Evolutionary conservation across 2,329 filamentous ascomycete species (phyloP), one percentile per base, ranked within the genome.

Genomic region (Colletotrichum filicis): DNA sequence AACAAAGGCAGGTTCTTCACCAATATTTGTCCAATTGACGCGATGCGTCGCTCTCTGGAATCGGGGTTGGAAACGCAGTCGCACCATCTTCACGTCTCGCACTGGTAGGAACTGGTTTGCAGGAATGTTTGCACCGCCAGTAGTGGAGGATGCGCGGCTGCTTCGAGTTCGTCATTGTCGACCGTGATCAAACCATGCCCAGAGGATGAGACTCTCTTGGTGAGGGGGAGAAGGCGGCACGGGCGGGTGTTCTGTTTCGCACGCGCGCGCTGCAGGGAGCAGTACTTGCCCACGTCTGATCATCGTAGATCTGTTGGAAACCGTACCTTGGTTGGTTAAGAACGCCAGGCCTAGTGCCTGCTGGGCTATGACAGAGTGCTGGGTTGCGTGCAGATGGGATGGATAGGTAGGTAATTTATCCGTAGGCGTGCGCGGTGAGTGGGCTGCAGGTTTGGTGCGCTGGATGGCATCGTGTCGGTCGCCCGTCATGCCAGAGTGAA

Each of bases 201-300:
- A 35, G 24, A 16, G 6, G 19, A 65, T 12, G 58, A 60, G 46
- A 24, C 32, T 67, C 49, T 37, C 22, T 24, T 67, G 46, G 26
- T 67, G 46, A 42, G 57, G 42, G 60, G 53, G 22, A 12, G 46
- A 35, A 16, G 53, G 60, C 66, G 70, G 60, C 66, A 73, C 60
- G 55, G 42, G 70, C 66, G 70, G 66, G n/a, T 69, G 64, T 62
- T 68, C 37, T 68, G 64, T 58, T 72, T 68, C 65, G 69, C 42
- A 49, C 42, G 7, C 19, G 42, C 53, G 58, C 52, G 46, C 24
- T 65, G 53, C 42, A 59, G 58, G 52, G 22, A 57, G 22, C 14
- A 55, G 61, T 42, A 53, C 60, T 56, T 46, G n/a, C 61, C 55
- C 59, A 55, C 37, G 42, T 65, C 30, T 37, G 55, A 70, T 70